These are phyloP conservation scores for Lactarius sanguifluus DNA, from an alignment of 768 basidiomycete genomes.

Conservation along the genomic window DNA sequence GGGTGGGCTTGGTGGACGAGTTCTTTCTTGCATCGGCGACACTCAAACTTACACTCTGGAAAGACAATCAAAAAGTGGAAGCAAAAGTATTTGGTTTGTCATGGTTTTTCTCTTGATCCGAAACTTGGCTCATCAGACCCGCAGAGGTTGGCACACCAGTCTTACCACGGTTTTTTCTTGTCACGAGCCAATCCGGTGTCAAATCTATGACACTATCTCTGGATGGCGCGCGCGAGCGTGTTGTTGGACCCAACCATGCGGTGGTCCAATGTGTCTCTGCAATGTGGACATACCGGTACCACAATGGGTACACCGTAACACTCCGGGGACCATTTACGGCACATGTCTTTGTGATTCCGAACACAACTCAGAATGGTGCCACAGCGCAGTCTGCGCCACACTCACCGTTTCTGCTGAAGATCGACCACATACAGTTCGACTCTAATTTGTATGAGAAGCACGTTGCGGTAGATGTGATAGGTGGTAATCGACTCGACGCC, in stretches of 20 bases:
- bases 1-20: slow-evolving; percentile 62
- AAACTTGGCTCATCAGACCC: slow-evolving; percentile 4
- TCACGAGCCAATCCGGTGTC: slow-evolving; percentile 82
- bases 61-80: slow-evolving; percentile 74
- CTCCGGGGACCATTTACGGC: slow-evolving; percentile 73
- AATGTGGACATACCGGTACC: slow-evolving; percentile 80
- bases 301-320: slow-evolving; percentile 75
- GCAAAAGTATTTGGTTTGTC: slow-evolving; percentile 80
- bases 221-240: slow-evolving; percentile 73
- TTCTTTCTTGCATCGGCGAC: slow-evolving; percentile 70
- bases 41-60: slow-evolving; percentile 86
- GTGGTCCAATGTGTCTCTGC: slow-evolving; percentile 72
- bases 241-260: slow-evolving; percentile 44
- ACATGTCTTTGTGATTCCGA: slow-evolving; percentile 48
- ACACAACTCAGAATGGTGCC: slow-evolving; percentile 21
- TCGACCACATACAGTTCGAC: slow-evolving; percentile 74
- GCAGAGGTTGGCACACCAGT: slow-evolving; percentile 79
- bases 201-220: slow-evolving; percentile 79
- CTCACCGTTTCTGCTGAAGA: slow-evolving; percentile 48
- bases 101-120: not conserved
- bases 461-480: slow-evolving; percentile 63
- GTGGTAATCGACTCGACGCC: slow-evolving; percentile 47
- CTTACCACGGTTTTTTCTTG: slow-evolving; percentile 80
- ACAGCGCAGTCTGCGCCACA: slow-evolving; percentile 25
- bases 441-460: slow-evolving; percentile 73